A percentile compares a stretch with the other conserved stretches of the same genome.
These are phyloP conservation scores for Trichosporon coremiiforme DNA, from an alignment of 1,284 basidiomycete genomes.

Conservation along the genomic window DNA sequence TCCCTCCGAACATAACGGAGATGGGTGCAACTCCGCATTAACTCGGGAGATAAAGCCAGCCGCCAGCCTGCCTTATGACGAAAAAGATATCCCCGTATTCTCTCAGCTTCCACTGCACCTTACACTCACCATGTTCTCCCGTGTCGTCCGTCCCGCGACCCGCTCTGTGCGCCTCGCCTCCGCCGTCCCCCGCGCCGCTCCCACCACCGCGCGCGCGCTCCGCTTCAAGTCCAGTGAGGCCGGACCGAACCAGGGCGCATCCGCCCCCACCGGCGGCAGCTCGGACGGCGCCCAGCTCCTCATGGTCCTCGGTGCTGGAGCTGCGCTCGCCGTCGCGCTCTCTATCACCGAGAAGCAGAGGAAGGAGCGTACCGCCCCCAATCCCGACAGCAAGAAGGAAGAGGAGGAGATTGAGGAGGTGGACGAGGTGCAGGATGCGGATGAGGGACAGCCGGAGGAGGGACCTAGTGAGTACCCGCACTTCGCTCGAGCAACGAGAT, in stretches of 20 bases:
- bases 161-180: neutral
- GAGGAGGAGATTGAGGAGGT: slow-evolving; percentile 20
- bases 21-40: slow-evolving; percentile 29
- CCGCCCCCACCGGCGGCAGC: neutral
- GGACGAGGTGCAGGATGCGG: slow-evolving; percentile 21
- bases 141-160: neutral
- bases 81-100: neutral
- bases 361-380: slow-evolving; percentile 1
- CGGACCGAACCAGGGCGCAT: slow-evolving; percentile 2
- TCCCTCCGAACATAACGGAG: slow-evolving; percentile 12
- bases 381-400: slow-evolving; percentile 13
- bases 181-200: neutral
- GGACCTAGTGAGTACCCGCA: slow-evolving; percentile 7
- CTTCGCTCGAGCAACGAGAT: no score
- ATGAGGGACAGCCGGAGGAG: slow-evolving; percentile 21
- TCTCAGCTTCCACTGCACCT: neutral
- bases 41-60: neutral
- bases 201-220: neutral
- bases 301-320: slow-evolving; percentile 14
- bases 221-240: neutral
- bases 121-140: neutral
- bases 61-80: neutral
- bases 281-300: slow-evolving; percentile 14
- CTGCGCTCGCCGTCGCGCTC: slow-evolving; percentile 19
- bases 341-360: neutral